Conservation (phyloP, 2,329 filamentous ascomycete species). For the Colletotrichum sp. region DNA sequence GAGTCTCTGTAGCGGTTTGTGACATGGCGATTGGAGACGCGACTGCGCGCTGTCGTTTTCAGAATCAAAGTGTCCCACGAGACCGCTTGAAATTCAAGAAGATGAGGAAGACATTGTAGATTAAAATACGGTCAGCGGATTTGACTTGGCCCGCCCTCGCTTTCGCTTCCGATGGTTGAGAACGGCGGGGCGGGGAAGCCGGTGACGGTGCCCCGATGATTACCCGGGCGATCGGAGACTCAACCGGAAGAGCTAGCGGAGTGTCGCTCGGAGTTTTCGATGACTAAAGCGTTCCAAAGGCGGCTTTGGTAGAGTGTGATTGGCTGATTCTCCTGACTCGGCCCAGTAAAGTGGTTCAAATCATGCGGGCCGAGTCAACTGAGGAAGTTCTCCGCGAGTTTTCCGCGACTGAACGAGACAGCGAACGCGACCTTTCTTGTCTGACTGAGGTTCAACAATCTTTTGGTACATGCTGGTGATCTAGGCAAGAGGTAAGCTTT, state of each 20-base stretch:
- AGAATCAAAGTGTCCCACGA: background rate
- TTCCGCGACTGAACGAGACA: background rate
- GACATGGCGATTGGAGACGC: constrained; percentile 4
- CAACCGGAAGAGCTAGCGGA: constrained; percentile 5
- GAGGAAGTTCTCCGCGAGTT: background rate
- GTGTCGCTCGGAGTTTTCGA: background rate
- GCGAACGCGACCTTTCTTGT: background rate
- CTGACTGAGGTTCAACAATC: background rate
- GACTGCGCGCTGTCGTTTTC: background rate
- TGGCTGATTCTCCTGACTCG: background rate
- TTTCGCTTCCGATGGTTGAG: background rate
- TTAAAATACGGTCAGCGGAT: background rate
- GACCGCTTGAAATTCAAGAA: background rate
- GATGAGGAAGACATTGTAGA: background rate
- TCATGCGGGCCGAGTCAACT: background rate
- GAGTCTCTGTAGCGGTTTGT: constrained; percentile 18
- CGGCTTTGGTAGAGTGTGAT: background rate
- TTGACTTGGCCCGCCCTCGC: background rate
- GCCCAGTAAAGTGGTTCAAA: background rate
- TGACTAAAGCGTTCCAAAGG: background rate
- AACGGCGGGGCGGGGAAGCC: background rate
- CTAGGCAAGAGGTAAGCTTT: background rate
- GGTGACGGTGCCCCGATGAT: background rate
- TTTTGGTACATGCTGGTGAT: background rate
- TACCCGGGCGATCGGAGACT: background rate